Percentiles rank a stretch among this genome's conserved stretches.
Evolutionary conservation across 208 protist species (phyloP).

Genomic region (Leishmania turanica): DNA sequence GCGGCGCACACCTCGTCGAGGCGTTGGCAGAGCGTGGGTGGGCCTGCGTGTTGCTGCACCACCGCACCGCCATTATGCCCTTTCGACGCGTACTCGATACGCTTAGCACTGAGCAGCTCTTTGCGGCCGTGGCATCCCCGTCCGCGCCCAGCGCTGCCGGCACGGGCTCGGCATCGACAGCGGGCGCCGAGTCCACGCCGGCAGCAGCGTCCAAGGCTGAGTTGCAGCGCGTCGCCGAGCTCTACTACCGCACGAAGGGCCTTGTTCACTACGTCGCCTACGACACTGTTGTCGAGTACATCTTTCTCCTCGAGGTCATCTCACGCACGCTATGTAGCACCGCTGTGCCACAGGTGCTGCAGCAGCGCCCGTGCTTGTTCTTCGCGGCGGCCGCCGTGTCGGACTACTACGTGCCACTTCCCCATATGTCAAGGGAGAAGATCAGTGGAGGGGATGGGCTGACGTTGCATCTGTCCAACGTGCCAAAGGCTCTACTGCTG

Average conservation of each 20-base stretch:
- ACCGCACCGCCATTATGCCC: constrained; percentile 50
- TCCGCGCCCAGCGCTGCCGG: not conserved
- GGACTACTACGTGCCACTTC: constrained; percentile 81
- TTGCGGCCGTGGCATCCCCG: constrained; percentile 21
- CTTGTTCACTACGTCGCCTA: constrained; percentile 64
- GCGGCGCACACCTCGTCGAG: constrained; percentile 75
- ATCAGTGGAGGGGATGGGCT: constrained; percentile 81
- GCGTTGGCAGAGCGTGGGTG: constrained; percentile 59
- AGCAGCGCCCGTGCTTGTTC: constrained; percentile 56
- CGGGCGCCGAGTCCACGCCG: not conserved
- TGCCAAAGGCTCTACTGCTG: constrained; percentile 73
- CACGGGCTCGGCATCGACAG: not conserved
- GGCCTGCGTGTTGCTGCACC: constrained; percentile 75
- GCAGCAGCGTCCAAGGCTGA: constrained; percentile 1
- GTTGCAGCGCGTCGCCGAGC: constrained; percentile 15
- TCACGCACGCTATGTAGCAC: constrained; percentile 39
- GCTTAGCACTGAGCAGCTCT: constrained; percentile 52
- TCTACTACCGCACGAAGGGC: constrained; percentile 41
- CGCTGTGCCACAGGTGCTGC: constrained; percentile 19
- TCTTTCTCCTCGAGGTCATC: constrained; percentile 66
- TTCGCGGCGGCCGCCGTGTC: constrained; percentile 82
- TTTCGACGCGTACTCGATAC: constrained; percentile 62
- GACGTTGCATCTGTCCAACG: constrained; percentile 58
- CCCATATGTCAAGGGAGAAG: constrained; percentile 59
- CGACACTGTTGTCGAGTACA: constrained; percentile 79